phyloP scores from a whole-genome alignment of 148 eudicot species.

The Camellia granthamiana region DNA sequence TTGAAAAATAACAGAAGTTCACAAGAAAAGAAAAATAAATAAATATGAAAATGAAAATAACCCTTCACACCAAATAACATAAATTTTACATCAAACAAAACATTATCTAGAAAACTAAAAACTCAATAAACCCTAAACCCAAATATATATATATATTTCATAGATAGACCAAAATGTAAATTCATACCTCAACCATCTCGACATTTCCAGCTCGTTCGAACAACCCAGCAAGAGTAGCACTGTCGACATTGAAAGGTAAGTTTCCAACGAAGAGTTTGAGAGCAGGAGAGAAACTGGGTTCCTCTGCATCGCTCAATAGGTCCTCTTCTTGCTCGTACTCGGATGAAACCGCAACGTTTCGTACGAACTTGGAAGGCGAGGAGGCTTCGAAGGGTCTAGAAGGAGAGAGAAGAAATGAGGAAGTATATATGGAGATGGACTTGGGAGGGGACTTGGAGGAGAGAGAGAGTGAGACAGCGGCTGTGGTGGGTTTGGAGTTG shows the following conservation, averaged over 20 bases:
- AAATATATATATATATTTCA: too few species aligned
- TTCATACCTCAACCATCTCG: slow-evolving; percentile 85
- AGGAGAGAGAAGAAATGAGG: slow-evolving; percentile 11
- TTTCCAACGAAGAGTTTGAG: slow-evolving; percentile 83
- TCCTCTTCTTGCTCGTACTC: slow-evolving; percentile 54
- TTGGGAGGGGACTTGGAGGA: slow-evolving; percentile 19
- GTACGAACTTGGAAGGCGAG: slow-evolving; percentile 29
- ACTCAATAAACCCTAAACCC: neutral
- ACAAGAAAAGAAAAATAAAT: too few species aligned
- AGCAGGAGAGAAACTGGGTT: slow-evolving; percentile 50
- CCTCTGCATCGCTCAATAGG: slow-evolving; percentile 21
- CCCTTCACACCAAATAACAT: neutral
- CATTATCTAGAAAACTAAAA: neutral
- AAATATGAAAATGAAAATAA: neutral
- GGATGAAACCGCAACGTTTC: slow-evolving; percentile 50
- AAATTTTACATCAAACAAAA: neutral
- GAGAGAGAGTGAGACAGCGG: slow-evolving; percentile 11
- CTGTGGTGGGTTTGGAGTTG: slow-evolving; percentile 23
- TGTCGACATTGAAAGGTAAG: slow-evolving; percentile 75
- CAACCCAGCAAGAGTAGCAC: slow-evolving; percentile 72
- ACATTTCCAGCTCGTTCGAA: slow-evolving; percentile 73
- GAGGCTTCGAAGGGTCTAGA: slow-evolving; percentile 16
- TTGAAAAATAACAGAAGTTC: neutral
- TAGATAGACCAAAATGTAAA: neutral
- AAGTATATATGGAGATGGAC: slow-evolving; percentile 16